These are phyloP conservation scores for Talaromyces piceae DNA, from an alignment of 2,329 filamentous ascomycete genomes.

Conservation along the genomic window DNA sequence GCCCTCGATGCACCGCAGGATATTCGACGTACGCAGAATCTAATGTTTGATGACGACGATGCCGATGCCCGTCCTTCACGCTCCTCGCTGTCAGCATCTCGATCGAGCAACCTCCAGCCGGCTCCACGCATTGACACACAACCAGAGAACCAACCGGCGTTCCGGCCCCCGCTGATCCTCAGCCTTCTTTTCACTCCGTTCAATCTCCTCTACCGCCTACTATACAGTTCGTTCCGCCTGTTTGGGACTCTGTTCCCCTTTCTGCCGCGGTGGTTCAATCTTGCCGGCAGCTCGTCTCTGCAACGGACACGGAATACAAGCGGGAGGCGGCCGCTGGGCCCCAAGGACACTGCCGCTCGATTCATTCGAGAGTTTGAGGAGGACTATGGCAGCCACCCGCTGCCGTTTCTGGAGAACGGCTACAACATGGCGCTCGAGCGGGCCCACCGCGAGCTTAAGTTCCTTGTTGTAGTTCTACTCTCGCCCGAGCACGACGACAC, in stretches of 20 bases:
- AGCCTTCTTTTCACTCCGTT: conserved; percentile 75
- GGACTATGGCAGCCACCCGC: conserved; percentile 61
- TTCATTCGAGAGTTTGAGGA: conserved; percentile 94
- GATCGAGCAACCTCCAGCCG: conserved; percentile 45
- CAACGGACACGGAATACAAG: conserved; percentile 49
- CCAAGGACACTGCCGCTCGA: conserved; percentile 77
- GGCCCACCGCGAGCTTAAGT: conserved; percentile 86
- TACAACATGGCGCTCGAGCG: conserved; percentile 87
- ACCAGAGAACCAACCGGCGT: conserved; percentile 55
- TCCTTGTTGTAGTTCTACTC: conserved; percentile 77
- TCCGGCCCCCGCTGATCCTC: conserved; percentile 67
- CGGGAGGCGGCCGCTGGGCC: conserved; percentile 68
- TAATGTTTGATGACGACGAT: conserved; percentile 46
- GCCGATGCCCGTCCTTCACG: conserved; percentile 19
- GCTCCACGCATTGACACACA: conserved; percentile 81
- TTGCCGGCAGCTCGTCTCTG: conserved; percentile 37
- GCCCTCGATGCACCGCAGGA: conserved; percentile 56
- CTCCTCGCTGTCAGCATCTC: conserved; percentile 23
- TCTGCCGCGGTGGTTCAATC: conserved; percentile 56
- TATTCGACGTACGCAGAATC: conserved; percentile 62
- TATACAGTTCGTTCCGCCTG: conserved; percentile 60
- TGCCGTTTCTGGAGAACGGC: conserved; percentile 79
- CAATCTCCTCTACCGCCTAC: conserved; percentile 64
- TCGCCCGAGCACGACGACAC: conserved; percentile 96
- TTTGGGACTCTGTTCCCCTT: conserved; percentile 75